phyloP scores from a whole-genome alignment of 2,329 filamentous ascomycete species.

The Colletotrichum viniferum region DNA sequence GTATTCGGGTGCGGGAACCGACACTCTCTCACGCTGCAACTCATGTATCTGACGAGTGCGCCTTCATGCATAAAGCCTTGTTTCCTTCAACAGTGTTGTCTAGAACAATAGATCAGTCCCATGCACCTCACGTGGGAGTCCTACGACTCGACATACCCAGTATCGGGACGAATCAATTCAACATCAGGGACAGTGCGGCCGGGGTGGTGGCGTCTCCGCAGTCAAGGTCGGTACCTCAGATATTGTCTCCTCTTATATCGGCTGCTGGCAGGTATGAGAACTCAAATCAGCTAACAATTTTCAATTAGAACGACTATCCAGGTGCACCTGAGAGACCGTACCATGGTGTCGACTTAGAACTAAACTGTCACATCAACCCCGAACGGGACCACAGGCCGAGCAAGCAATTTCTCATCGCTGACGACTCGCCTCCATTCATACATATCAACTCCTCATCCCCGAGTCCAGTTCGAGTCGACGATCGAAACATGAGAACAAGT shows the following conservation, averaged over 20 bases:
- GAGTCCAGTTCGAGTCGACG: conserved; percentile 5
- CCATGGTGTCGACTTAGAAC: conserved; percentile 11
- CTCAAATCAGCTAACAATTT: conserved; percentile 1
- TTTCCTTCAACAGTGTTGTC: conserved; percentile 1
- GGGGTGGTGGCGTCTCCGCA: conserved; percentile 16
- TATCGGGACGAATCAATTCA: neutral
- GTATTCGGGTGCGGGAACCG: neutral
- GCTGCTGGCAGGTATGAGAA: neutral
- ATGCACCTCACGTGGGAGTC: neutral
- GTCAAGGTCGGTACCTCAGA: conserved; percentile 12
- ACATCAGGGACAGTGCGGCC: conserved; percentile 5
- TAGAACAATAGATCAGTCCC: conserved; percentile 4
- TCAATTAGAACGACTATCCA: neutral
- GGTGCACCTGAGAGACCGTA: conserved; percentile 5
- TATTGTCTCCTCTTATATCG: conserved; percentile 10
- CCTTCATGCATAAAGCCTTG: neutral
- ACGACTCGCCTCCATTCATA: conserved; percentile 3
- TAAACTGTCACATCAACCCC: neutral
- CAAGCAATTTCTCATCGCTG: conserved; percentile 7
- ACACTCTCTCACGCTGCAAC: neutral
- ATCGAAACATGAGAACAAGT: conserved; percentile 22
- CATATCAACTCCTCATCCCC: conserved; percentile 9
- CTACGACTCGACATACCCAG: neutral
- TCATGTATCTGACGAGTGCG: conserved; percentile 14
- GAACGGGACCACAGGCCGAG: conserved; percentile 12